Evolutionary conservation across 805 yeast species (phyloP).

Genomic region (Kodamaea restingae): DNA sequence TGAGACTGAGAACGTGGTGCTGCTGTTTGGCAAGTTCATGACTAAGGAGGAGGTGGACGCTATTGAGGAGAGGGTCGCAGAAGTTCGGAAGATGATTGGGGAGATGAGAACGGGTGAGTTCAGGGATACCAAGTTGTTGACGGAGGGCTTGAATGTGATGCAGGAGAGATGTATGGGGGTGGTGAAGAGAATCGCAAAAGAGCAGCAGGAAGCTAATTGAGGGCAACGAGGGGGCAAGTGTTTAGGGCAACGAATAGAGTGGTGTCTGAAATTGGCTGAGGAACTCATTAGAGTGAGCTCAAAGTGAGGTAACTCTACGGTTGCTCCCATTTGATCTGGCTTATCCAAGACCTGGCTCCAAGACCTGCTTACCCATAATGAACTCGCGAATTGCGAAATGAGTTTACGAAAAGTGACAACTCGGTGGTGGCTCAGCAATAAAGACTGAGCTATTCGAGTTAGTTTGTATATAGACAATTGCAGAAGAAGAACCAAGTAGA

Average conservation of each 20-base stretch:
- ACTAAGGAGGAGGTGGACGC: constrained; percentile 43
- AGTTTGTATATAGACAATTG: too few species aligned
- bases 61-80: constrained; percentile 17
- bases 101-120: constrained; percentile 31
- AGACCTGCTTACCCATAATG: too few species aligned
- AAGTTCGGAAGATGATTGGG: constrained; percentile 25
- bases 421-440: too few species aligned
- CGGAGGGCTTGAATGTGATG: constrained; percentile 34
- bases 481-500: too few species aligned
- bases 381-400: too few species aligned
- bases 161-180: constrained; percentile 36
- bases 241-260: neutral
- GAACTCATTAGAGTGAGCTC: too few species aligned
- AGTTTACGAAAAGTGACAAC: too few species aligned
- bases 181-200: constrained; percentile 36
- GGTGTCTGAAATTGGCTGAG: too few species aligned
- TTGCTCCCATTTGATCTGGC: too few species aligned
- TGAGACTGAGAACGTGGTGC: constrained; percentile 84
- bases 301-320: neutral
- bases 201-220: constrained; percentile 25
- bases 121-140: constrained; percentile 32
- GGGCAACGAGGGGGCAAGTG: neutral
- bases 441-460: too few species aligned
- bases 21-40: constrained; percentile 58
- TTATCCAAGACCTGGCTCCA: too few species aligned